Conservation (phyloP, 495 filamentous ascomycete species). For the Neurospora cerealis region DNA sequence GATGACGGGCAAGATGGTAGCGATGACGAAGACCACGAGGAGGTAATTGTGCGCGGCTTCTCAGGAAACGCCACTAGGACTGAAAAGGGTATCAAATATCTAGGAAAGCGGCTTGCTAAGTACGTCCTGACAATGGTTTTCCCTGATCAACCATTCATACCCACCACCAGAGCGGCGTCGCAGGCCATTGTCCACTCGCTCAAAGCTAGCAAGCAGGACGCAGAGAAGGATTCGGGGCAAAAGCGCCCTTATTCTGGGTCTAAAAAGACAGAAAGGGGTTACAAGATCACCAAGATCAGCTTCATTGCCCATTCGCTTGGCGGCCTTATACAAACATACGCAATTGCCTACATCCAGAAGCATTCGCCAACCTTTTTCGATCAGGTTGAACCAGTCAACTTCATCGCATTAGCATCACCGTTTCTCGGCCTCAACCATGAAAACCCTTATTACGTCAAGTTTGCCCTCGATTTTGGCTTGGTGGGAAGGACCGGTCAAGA, state of each 20-base stretch:
- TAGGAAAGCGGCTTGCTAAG: slow-evolving; percentile 90
- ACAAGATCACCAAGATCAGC: slow-evolving; percentile 89
- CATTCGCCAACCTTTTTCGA: slow-evolving; percentile 89
- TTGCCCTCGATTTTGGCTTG: slow-evolving; percentile 90
- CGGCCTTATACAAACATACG: slow-evolving; percentile 86
- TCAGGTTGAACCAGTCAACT: slow-evolving; percentile 80
- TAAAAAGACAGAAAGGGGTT: slow-evolving; percentile 40
- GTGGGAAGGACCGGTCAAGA: slow-evolving; percentile 94
- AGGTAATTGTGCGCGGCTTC: slow-evolving; percentile 91
- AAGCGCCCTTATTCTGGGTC: slow-evolving; percentile 30
- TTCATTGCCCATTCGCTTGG: slow-evolving; percentile 92
- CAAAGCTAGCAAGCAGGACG: slow-evolving; percentile 19
- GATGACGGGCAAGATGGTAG: slow-evolving; percentile 28
- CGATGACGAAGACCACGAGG: slow-evolving; percentile 61
- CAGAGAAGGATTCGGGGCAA: slow-evolving; percentile 16
- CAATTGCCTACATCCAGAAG: slow-evolving; percentile 94
- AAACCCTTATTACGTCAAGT: slow-evolving; percentile 93
- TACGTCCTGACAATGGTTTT: slow-evolving; percentile 83
- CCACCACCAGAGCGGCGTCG: slow-evolving; percentile 46
- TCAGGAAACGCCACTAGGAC: slow-evolving; percentile 82
- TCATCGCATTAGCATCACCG: slow-evolving; percentile 82
- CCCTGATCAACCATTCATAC: slow-evolving; percentile 78
- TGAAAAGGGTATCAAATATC: slow-evolving; percentile 90
- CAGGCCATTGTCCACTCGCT: slow-evolving; percentile 30
- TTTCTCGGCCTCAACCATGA: slow-evolving; percentile 93